Conservation (phyloP, 2,329 filamentous ascomycete genomes). For the Aspergillus sp. region DNA sequence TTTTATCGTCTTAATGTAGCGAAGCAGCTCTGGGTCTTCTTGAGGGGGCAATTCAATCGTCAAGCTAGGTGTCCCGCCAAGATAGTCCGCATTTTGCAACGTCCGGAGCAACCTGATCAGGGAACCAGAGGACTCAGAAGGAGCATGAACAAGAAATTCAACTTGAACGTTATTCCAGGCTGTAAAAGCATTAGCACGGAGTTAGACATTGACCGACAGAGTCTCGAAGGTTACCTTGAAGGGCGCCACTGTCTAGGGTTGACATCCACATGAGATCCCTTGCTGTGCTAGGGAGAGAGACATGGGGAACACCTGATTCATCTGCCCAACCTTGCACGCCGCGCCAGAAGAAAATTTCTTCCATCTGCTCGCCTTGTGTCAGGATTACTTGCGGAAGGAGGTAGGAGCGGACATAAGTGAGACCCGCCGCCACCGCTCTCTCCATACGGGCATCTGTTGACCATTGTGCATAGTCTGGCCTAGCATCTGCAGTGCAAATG, state of each 20-base stretch:
- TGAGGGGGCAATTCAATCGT: constrained; percentile 79
- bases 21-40: constrained; percentile 65
- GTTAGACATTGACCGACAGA: not conserved
- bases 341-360: constrained; percentile 68
- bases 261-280: constrained; percentile 73
- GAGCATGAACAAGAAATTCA: constrained; percentile 81
- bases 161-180: constrained; percentile 77
- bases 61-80: constrained; percentile 69
- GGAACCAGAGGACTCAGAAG: constrained; percentile 69
- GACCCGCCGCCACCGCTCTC: constrained; percentile 62
- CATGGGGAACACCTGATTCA: constrained; percentile 60
- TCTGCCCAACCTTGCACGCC: constrained; percentile 60
- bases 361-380: constrained; percentile 65
- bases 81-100: constrained; percentile 73
- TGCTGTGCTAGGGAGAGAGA: constrained; percentile 69
- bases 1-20: constrained; percentile 63
- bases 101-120: constrained; percentile 76
- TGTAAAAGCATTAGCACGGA: constrained; percentile 32
- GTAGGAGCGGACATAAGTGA: constrained; percentile 71
- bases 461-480: constrained; percentile 69
- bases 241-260: constrained; percentile 70
- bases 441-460: constrained; percentile 72
- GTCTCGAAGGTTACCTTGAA: constrained; percentile 57
- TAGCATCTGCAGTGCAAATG: constrained; percentile 57
- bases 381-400: constrained; percentile 77